These are phyloP conservation scores for Dactylellina parvicollis DNA, from an alignment of 2,329 filamentous ascomycete genomes.

Conservation along the genomic window DNA sequence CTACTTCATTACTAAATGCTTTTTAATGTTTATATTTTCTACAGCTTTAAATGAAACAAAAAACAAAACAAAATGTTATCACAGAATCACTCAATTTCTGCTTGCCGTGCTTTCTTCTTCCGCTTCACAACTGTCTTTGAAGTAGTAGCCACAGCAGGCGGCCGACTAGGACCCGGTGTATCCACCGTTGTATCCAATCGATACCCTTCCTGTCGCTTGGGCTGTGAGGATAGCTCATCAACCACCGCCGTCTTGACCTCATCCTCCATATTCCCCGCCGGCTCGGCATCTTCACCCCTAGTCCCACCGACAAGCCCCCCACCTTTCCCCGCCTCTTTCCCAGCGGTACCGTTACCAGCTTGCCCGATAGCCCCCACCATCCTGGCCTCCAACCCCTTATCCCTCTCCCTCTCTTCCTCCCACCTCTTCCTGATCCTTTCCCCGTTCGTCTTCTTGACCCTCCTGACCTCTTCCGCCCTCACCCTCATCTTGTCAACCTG, in stretches of 20 bases:
- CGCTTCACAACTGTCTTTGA: conserved; percentile 40
- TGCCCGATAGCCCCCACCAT: conserved; percentile 28
- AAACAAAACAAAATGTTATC: neutral
- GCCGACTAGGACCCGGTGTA: neutral
- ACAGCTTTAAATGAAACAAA: neutral
- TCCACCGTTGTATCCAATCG: conserved; percentile 6
- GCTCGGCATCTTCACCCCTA: neutral
- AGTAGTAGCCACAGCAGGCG: neutral
- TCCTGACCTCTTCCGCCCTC: conserved; percentile 29
- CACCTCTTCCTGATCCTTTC: conserved; percentile 24
- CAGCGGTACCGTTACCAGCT: no score
- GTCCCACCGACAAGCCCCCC: neutral
- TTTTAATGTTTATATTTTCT: no score
- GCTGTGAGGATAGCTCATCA: neutral
- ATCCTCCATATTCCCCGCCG: neutral
- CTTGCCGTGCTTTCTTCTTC: conserved; percentile 51
- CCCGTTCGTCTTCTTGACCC: conserved; percentile 17
- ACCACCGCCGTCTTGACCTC: neutral
- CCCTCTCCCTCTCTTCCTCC: conserved; percentile 42
- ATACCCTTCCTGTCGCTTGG: neutral
- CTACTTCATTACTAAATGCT: no score
- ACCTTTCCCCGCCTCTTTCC: neutral
- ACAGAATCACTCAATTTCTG: conserved; percentile 38
- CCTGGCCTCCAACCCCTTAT: conserved; percentile 30
- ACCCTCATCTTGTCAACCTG: conserved; percentile 43